Evolutionary conservation across 495 filamentous ascomycete species (phyloP).

Genomic region (Xylaria bambusicola): DNA sequence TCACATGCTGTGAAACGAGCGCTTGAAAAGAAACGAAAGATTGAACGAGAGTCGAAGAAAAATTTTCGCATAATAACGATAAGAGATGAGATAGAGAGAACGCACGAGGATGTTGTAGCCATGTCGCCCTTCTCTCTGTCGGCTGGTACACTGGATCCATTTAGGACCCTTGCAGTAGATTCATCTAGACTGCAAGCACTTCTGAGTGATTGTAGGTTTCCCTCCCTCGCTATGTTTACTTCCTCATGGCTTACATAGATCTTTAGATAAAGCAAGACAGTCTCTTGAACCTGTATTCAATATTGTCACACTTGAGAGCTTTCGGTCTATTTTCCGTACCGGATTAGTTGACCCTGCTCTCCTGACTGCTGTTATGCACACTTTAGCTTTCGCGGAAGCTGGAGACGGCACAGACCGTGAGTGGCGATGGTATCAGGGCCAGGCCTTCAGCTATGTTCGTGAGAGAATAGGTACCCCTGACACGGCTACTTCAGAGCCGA

Average conservation of each 20-base stretch:
- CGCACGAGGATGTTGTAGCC: no score
- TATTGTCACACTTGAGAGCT: slow-evolving; percentile 38
- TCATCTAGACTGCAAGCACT: slow-evolving; percentile 35
- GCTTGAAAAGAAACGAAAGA: slow-evolving; percentile 38
- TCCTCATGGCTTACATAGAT: neutral
- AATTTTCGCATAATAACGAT: slow-evolving; percentile 30
- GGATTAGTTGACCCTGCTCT: slow-evolving; percentile 37
- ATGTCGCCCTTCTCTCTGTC: neutral
- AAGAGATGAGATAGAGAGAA: neutral
- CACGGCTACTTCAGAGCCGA: slow-evolving; percentile 36
- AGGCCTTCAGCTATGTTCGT: slow-evolving; percentile 37
- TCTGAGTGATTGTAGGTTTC: slow-evolving; percentile 33
- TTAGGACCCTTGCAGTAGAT: slow-evolving; percentile 35
- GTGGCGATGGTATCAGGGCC: slow-evolving; percentile 36
- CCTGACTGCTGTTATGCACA: slow-evolving; percentile 41
- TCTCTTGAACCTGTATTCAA: slow-evolving; percentile 39
- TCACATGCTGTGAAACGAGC: slow-evolving; percentile 39
- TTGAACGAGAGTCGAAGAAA: slow-evolving; percentile 28
- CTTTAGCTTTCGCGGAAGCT: slow-evolving; percentile 31
- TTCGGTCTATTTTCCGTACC: slow-evolving; percentile 35
- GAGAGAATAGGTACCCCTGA: slow-evolving; percentile 29
- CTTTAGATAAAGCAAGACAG: slow-evolving; percentile 20
- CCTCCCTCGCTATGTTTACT: neutral
- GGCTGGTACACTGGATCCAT: slow-evolving; percentile 25
- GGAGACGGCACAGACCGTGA: slow-evolving; percentile 28